phyloP scores from a whole-genome alignment of 768 basidiomycete species.

The Clavulina sp. region DNA sequence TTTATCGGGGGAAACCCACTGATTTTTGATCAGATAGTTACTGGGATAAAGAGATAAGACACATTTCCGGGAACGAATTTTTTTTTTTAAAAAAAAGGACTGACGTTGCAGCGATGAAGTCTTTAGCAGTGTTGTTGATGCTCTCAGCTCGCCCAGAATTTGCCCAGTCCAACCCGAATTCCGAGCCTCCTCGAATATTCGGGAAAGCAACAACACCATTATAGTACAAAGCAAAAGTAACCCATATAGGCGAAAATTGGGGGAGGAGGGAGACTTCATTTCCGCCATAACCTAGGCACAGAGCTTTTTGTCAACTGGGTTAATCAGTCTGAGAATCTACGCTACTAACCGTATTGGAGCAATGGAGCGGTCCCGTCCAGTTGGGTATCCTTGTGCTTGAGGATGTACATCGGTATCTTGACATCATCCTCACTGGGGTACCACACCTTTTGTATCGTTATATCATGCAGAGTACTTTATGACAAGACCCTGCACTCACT shows the following conservation, averaged over 20 bases:
- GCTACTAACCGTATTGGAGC: conserved; percentile 46
- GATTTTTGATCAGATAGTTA: conserved; percentile 53
- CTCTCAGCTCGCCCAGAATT: conserved; percentile 47
- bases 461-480: neutral
- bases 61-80: neutral
- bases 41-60: conserved; percentile 20
- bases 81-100: conserved; percentile 14
- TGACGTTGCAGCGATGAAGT: conserved; percentile 69
- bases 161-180: conserved; percentile 82
- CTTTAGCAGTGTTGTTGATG: conserved; percentile 62
- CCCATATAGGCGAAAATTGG: conserved; percentile 48
- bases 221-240: conserved; percentile 59
- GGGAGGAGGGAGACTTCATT: conserved; percentile 57
- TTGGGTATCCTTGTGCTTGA: conserved; percentile 50
- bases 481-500: too few relatives aligned
- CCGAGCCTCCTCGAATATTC: conserved; percentile 39
- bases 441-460: conserved; percentile 42
- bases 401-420: conserved; percentile 70
- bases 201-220: conserved; percentile 44
- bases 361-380: conserved; percentile 61
- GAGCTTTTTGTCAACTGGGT: too few relatives aligned
- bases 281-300: conserved; percentile 52
- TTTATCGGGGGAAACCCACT: conserved; percentile 49
- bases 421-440: conserved; percentile 66
- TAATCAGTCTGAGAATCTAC: neutral